Evolutionary conservation across 2,329 filamentous ascomycete genomes (phyloP).

Genomic region (Tympanopsis confertula): DNA sequence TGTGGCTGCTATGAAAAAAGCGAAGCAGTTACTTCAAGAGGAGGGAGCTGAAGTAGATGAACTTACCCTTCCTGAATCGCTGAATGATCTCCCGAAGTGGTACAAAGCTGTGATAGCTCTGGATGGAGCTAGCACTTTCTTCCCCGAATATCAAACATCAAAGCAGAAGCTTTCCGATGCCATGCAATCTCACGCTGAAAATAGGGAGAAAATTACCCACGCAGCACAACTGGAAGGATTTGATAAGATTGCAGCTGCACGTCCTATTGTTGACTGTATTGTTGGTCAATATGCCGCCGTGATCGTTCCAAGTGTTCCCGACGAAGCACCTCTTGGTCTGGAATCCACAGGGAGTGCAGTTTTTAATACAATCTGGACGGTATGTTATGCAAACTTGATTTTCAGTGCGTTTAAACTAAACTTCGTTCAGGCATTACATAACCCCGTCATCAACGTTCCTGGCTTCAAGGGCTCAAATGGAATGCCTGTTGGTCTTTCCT

Average conservation of each 20-base stretch:
- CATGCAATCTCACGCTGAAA: slow-evolving; percentile 38
- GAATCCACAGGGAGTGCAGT: slow-evolving; percentile 40
- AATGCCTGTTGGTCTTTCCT: slow-evolving; percentile 46
- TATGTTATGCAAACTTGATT: slow-evolving; percentile 13
- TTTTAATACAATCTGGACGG: slow-evolving; percentile 40
- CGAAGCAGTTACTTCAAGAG: slow-evolving; percentile 20
- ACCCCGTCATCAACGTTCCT: slow-evolving; percentile 51
- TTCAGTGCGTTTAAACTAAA: neutral
- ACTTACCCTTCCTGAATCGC: slow-evolving; percentile 35
- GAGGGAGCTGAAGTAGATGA: slow-evolving; percentile 45
- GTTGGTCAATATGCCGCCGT: slow-evolving; percentile 38
- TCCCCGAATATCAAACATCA: slow-evolving; percentile 35
- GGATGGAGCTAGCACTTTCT: slow-evolving; percentile 40
- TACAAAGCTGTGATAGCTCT: slow-evolving; percentile 34
- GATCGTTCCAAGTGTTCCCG: slow-evolving; percentile 43
- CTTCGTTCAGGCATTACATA: slow-evolving; percentile 33
- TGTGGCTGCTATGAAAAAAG: slow-evolving; percentile 25
- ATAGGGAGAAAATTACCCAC: slow-evolving; percentile 25
- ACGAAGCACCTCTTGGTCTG: slow-evolving; percentile 44
- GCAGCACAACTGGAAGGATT: slow-evolving; percentile 38
- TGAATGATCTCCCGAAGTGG: slow-evolving; percentile 36
- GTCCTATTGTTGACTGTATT: slow-evolving; percentile 42
- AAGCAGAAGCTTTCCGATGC: slow-evolving; percentile 31
- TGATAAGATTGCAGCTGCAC: slow-evolving; percentile 37
- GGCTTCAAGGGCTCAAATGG: slow-evolving; percentile 44